These are phyloP conservation scores for Lactuca sativa DNA, from an alignment of 129 eudicot species.

Conservation along the genomic window DNA sequence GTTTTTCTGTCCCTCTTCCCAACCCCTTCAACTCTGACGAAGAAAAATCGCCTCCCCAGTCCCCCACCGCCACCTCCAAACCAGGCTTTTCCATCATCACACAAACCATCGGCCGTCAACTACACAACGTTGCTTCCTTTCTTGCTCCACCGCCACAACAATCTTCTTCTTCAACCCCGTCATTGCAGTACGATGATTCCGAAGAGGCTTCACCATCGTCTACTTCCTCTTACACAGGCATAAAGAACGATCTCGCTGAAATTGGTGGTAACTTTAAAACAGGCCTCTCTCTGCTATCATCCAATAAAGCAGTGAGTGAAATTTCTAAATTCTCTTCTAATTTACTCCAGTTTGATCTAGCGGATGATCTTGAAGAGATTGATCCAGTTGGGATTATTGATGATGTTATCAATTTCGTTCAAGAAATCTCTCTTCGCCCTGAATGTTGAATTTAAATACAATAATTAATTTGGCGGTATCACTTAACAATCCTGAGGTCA, in stretches of 20 bases:
- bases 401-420: no score
- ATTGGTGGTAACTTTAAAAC: conserved; percentile 54
- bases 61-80: conserved; percentile 28
- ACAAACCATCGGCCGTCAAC: no score
- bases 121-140: conserved; percentile 63
- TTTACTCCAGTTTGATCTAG: conserved; percentile 41
- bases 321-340: conserved; percentile 51
- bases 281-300: conserved; percentile 51
- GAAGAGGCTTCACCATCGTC: conserved; percentile 23
- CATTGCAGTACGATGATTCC: conserved; percentile 25
- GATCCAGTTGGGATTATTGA: conserved; percentile 32
- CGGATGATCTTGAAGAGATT: conserved; percentile 19
- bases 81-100: conserved; percentile 49
- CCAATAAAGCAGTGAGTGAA: conserved; percentile 42
- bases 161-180: neutral
- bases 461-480: no score
- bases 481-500: no score
- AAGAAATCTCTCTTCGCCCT: no score
- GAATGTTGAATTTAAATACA: no score
- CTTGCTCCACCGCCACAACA: conserved; percentile 62
- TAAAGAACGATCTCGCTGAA: conserved; percentile 66
- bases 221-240: conserved; percentile 37
- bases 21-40: conserved; percentile 40
- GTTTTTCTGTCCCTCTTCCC: conserved; percentile 30
- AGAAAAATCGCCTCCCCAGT: conserved; percentile 12